Conservation (phyloP, 768 basidiomycete species). For the Tylopilus vinaceipallidus region DNA sequence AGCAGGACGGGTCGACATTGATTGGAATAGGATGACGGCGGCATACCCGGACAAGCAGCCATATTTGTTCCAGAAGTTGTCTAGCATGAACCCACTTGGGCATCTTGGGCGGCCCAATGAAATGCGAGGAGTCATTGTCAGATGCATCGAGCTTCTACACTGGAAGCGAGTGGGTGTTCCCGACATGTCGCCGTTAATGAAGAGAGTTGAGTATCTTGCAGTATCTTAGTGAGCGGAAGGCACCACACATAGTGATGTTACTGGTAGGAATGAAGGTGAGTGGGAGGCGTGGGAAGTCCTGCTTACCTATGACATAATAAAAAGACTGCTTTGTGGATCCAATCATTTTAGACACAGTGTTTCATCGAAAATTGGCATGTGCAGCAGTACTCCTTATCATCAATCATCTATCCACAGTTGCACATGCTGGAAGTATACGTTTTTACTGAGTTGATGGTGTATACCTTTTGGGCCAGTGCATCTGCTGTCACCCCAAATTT, state of each 20-base stretch:
- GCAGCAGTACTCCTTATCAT: too few species aligned
- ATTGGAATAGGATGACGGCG: constrained; percentile 62
- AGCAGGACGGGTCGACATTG: constrained; percentile 12
- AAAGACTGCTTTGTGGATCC: too few species aligned
- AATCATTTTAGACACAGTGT: too few species aligned
- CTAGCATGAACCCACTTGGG: constrained; percentile 63
- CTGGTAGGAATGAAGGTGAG: too few species aligned
- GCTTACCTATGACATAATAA: too few species aligned
- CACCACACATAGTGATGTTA: constrained; percentile 35
- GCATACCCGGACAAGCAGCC: constrained; percentile 66
- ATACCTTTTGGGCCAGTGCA: too few species aligned
- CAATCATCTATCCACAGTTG: too few species aligned
- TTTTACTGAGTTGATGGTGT: too few species aligned
- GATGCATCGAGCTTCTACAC: constrained; percentile 80
- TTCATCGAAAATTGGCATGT: too few species aligned
- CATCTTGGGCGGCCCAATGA: constrained; percentile 73
- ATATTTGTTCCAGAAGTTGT: constrained; percentile 64
- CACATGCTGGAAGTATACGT: too few species aligned
- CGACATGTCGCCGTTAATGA: neutral
- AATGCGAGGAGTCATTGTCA: constrained; percentile 66
- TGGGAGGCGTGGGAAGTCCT: too few species aligned
- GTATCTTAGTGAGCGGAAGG: constrained; percentile 32
- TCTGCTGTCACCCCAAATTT: too few species aligned
- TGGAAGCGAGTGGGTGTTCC: constrained; percentile 68
- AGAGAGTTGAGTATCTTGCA: neutral